Evolutionary conservation across 2,329 filamentous ascomycete species (phyloP), one percentile per base, ranked within the genome.

Genomic region (Didymella pomorum): DNA sequence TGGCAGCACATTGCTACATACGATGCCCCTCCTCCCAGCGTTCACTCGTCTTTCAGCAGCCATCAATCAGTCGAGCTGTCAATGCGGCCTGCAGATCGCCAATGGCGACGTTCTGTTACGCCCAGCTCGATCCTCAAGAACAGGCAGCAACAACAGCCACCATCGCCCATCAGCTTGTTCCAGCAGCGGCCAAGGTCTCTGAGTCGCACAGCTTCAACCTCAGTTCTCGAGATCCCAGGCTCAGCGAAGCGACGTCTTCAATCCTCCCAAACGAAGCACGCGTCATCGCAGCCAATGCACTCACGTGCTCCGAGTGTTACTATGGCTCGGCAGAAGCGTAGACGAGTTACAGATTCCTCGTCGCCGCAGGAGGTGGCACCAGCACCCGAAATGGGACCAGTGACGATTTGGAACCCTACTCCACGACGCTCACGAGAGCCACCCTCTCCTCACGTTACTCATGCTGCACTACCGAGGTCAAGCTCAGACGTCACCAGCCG

Each of bases 1-100:
- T 93, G 90, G 90, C 76, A 82, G 3, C 90, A 85, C 80, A 84
- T 87, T 64, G 84, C 87, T 50, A 80, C 82, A 5, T 82, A 91
- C 7, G 90, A 93, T 65, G 84, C 84, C 33, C 70, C 80, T 3
- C 78, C 83, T 1, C 39, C 58, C 8, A 83, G 80, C 60, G 70
- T 80, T 10, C 75, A 80, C 42, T 78, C 80, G 0, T 83, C 82
- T 0, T 83, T 84, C 60, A 67, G 60, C 49, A 76, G 74, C 54
- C 62, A 73, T 28, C 70, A 74, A 29, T 75, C 72, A 2, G 55
- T 70, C 2, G 62, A 73, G 39, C 52, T 76, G 4, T 70, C 71
- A 4, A 70, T 76, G 68, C 71, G 74, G n/a, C 74, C 73, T 28
- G 71, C 73, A 45, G 71, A 69, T 29, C 65, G 62, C n/a, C 58